Conservation (phyloP, 2,329 filamentous ascomycete genomes). For the Penicillium sp. region DNA sequence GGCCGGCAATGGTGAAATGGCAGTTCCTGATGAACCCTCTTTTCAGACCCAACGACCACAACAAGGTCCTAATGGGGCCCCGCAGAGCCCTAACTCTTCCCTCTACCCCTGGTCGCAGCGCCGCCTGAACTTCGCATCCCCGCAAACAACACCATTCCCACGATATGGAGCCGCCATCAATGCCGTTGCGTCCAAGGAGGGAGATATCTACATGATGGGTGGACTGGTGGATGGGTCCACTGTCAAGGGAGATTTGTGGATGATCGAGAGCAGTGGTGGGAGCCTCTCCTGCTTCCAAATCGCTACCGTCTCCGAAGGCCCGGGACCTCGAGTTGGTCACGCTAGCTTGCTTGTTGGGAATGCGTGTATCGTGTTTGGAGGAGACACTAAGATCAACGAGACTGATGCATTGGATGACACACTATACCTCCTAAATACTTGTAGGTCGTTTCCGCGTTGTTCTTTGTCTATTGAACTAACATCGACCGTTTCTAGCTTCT, state of each 20-base stretch:
- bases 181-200: constrained; percentile 87
- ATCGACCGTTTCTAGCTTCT: constrained; percentile 63
- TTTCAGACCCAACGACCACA: constrained; percentile 34
- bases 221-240: constrained; percentile 92
- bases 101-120: constrained; percentile 96
- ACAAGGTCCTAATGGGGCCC: constrained; percentile 58
- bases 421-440: constrained; percentile 93
- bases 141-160: constrained; percentile 84
- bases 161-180: constrained; percentile 98
- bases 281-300: constrained; percentile 90
- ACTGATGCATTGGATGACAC: constrained; percentile 90
- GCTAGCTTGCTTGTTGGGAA: constrained; percentile 93
- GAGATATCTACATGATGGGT: constrained; percentile 96
- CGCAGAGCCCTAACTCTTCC: constrained; percentile 67
- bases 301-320: constrained; percentile 87
- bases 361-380: constrained; percentile 97
- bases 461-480: constrained; percentile 25
- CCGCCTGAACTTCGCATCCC: constrained; percentile 78
- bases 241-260: constrained; percentile 96
- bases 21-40: background rate
- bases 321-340: constrained; percentile 91
- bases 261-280: constrained; percentile 82
- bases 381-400: constrained; percentile 96
- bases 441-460: constrained; percentile 58
- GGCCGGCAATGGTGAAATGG: background rate